These are phyloP conservation scores for Penicillium digitatum DNA, from an alignment of 2,329 filamentous ascomycete species.

Conservation along the genomic window DNA sequence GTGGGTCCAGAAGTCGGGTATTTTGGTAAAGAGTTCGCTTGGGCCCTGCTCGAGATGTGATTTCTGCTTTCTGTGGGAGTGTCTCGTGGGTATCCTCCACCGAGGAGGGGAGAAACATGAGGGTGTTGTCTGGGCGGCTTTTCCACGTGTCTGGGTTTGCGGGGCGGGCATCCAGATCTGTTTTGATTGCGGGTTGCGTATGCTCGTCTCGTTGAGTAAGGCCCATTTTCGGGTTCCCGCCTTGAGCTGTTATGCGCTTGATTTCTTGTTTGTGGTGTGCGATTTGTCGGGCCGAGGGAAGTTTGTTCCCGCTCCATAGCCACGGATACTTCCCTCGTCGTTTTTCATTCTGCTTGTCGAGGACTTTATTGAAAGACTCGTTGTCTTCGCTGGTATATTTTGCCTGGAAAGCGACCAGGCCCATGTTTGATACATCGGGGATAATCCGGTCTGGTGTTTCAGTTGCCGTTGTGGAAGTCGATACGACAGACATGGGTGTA, in stretches of 20 bases:
- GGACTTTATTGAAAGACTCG: slow-evolving; percentile 87
- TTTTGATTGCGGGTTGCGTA: slow-evolving; percentile 56
- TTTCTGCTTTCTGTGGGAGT: slow-evolving; percentile 63
- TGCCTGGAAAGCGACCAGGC: slow-evolving; percentile 77
- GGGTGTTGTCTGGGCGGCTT: slow-evolving; percentile 67
- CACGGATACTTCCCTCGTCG: slow-evolving; percentile 80
- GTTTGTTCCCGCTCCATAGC: slow-evolving; percentile 84
- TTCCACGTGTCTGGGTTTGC: slow-evolving; percentile 76
- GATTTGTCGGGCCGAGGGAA: slow-evolving; percentile 61
- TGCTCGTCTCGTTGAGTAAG: slow-evolving; percentile 21
- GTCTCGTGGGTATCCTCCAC: slow-evolving; percentile 57
- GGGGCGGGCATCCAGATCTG: slow-evolving; percentile 63
- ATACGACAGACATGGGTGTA: slow-evolving; percentile 63
- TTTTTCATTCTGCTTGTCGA: slow-evolving; percentile 87
- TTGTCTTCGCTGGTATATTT: slow-evolving; percentile 98
- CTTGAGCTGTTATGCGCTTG: slow-evolving; percentile 67
- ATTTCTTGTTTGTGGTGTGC: slow-evolving; percentile 54
- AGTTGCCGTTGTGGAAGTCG: slow-evolving; percentile 33
- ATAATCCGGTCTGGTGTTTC: slow-evolving; percentile 41
- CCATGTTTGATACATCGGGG: slow-evolving; percentile 69
- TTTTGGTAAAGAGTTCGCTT: slow-evolving; percentile 78
- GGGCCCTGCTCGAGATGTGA: slow-evolving; percentile 67
- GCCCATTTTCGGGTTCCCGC: slow-evolving; percentile 58
- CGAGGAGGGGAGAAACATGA: slow-evolving; percentile 69
- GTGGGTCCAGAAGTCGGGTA: slow-evolving; percentile 64